These are phyloP conservation scores for Mitragyna speciosa DNA, from an alignment of 257 asterid genomes.

Conservation along the genomic window DNA sequence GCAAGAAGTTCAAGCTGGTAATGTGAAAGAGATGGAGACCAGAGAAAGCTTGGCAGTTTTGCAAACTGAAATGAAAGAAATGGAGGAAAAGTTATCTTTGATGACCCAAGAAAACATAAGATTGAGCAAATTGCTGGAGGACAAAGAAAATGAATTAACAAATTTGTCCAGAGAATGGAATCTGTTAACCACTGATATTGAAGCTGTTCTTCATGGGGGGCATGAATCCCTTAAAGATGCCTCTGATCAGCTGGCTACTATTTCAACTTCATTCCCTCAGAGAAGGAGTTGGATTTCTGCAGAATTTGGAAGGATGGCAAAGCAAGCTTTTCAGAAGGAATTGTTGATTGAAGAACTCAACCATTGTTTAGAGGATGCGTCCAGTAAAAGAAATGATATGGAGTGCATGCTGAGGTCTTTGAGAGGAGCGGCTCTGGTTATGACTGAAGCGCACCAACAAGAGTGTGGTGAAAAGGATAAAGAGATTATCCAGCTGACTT, in stretches of 20 bases:
- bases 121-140: conserved; percentile 48
- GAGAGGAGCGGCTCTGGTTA: conserved; percentile 85
- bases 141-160: conserved; percentile 54
- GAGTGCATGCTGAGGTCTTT: conserved; percentile 93
- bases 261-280: conserved; percentile 50
- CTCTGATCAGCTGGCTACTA: conserved; percentile 53
- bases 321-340: conserved; percentile 64
- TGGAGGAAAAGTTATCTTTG: conserved; percentile 45
- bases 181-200: conserved; percentile 55
- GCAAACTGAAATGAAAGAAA: conserved; percentile 45
- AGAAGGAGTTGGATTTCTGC: conserved; percentile 54
- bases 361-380: conserved; percentile 66
- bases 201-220: conserved; percentile 66
- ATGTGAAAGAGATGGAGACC: conserved; percentile 61
- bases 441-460: conserved; percentile 81
- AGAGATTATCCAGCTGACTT: conserved; percentile 48
- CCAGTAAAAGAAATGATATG: conserved; percentile 60
- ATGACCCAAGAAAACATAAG: conserved; percentile 52
- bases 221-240: conserved; percentile 65
- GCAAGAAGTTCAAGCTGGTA: conserved; percentile 66
- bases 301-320: conserved; percentile 67
- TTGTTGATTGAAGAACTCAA: conserved; percentile 62
- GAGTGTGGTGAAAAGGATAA: conserved; percentile 71
- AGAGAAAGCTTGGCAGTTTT: conserved; percentile 40
- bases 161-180: conserved; percentile 56